Base-by-base conservation (phyloP, 495 filamentous ascomycete species). In the Pseudevernia furfuracea region DNA sequence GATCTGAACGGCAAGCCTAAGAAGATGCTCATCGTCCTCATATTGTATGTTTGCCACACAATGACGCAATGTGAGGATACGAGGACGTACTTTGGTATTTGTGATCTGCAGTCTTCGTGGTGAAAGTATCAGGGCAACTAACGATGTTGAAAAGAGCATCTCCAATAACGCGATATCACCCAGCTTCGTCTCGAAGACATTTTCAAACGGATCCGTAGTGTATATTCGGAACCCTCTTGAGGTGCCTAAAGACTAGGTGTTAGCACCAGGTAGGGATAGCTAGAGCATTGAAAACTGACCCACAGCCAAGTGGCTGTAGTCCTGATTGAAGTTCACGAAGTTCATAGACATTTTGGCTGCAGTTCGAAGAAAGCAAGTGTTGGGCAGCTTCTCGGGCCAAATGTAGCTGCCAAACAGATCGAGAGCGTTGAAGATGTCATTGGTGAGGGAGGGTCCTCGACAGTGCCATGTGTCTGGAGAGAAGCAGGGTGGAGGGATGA, bases 91-190 rank as follows among this genome's bases (percentile, higher is more conserved):
- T 84, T 98, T 97, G 44, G 95, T 97, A 77, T 98, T 98, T 67
- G 91, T 91, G 66, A 98, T 97, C 67, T 93, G 87, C 44, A 98
- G 81, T 41, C 93, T 88, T 58, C 94, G 80, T 2, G 94, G 95
- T 23, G 93, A 96, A 52, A 92, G 79, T 63, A 96, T 90, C 23
- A 96, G 80, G 43, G 94, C 94, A 23, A 98, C 92, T 53, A 98
- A 82, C n/a, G 94, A 98, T 53, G 94, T 98, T 49, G 94, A 97
- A 73, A 98, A 98, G 64, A 98, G 86, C 93, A 96, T 97, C 80
- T 97, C 95, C 73, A 98, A 85, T 61, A 96, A 88, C 44, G 91
- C 87, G 55, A 97, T 90, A 72, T 97, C 93, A 23, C 90, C 91
- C 65, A 97, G 91, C 66, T 90, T 89, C 69, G 89, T 92, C 71